Base-by-base conservation (phyloP, 1,284 basidiomycete species). In the Sanghuangporus weigelae region DNA sequence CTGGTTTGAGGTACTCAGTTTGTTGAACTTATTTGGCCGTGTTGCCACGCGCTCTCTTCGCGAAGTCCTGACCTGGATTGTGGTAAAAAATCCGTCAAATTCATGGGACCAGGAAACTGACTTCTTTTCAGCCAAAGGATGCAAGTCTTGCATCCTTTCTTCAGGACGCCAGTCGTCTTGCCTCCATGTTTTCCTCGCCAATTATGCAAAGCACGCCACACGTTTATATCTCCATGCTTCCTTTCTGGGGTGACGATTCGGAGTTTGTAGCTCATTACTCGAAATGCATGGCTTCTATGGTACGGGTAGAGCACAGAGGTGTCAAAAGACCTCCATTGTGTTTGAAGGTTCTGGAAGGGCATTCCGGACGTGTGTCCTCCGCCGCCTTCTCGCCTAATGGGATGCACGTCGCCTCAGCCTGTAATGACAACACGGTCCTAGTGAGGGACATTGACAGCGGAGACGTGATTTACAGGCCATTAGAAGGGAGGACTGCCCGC, bases 1-100 rank as follows among this genome's bases (percentile, higher is more conserved):
- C 16, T 51, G 50, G 50, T 51, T 51, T 11, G 50, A 51, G 50
- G 50, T 69, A 0, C 60, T 73, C 5, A 71, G 71, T 54, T 40
- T 73, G 4, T 44, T 63, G 23, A 59, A 66, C 12, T 46, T n/a
- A 26, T 39, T 67, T 7, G 5, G 21, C 19, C 59, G 57, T 16
- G n/a, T 44, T 7, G 67, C 62, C 1, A 26, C 42, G 21, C 19
- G 35, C 1, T 39, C 55, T 0, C 39, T 65, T 14, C 16, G n/a
- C 11, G 11, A 31, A 59, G 26, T 19, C n/a, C 14, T 40, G 21
- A 11, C 26, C 19, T 63, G 49, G 55, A 35, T 40, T 21, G 21
- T 36, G 31, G 55, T 57, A 7, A 57, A 36, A 38, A 10, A 40
- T 40, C 39, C 7, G 21, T 38, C 21, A 23, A 2, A 12, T 21